Evolutionary conservation across 2,329 filamentous ascomycete genomes (phyloP).

Genomic region (Neopestalotiopsis rosae): DNA sequence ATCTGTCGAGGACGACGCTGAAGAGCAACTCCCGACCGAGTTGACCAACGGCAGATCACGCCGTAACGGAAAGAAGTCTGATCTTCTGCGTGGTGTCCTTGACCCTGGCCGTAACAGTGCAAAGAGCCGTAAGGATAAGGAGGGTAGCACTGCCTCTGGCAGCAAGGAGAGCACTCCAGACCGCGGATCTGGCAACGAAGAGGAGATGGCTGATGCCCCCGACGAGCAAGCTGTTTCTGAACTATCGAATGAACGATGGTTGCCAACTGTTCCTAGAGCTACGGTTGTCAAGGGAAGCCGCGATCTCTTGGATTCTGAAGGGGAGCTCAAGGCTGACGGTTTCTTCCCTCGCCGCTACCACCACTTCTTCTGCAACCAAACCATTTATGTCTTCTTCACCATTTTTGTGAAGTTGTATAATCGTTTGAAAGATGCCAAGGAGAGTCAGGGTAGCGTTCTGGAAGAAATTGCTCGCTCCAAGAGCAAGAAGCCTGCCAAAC

Average conservation of each 20-base stretch:
- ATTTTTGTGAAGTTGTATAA: constrained; percentile 92
- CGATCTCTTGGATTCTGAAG: constrained; percentile 61
- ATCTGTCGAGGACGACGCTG: constrained; percentile 78
- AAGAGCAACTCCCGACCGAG: constrained; percentile 74
- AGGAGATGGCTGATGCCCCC: constrained; percentile 70
- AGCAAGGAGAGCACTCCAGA: constrained; percentile 93
- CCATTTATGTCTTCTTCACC: constrained; percentile 92
- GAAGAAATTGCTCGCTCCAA: constrained; percentile 76
- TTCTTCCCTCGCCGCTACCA: constrained; percentile 81
- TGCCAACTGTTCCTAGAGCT: constrained; percentile 65
- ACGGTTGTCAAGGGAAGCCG: constrained; percentile 60
- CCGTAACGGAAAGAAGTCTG: constrained; percentile 77
- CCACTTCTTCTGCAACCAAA: constrained; percentile 90
- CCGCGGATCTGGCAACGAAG: constrained; percentile 75
- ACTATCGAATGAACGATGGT: constrained; percentile 67
- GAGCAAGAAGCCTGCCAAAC: constrained; percentile 78
- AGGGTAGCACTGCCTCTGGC: constrained; percentile 76
- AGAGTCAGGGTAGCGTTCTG: constrained; percentile 74
- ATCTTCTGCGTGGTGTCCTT: constrained; percentile 84
- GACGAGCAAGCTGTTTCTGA: constrained; percentile 66
- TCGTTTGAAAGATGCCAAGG: constrained; percentile 83
- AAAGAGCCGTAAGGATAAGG: constrained; percentile 73
- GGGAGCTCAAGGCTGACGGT: constrained; percentile 75
- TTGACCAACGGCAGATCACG: constrained; percentile 71
- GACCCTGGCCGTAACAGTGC: constrained; percentile 77